Evolutionary conservation across 306 rosid species (phyloP).

Genomic region (Ammopiptanthus mongolicus): DNA sequence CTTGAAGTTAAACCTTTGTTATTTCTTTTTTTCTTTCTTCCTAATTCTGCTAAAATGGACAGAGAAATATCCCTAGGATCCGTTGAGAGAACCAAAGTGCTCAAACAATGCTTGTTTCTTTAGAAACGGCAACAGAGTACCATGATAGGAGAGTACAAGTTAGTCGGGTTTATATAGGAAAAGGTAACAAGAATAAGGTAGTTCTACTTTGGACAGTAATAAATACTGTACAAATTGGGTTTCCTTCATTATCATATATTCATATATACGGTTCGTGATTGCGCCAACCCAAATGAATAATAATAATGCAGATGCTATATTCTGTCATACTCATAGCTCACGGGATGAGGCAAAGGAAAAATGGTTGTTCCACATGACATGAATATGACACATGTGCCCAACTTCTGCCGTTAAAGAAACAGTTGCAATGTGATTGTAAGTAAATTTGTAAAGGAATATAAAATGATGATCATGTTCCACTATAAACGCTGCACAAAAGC

Average conservation of each 20-base stretch:
- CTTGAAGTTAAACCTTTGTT: background rate
- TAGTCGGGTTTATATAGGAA: slow-evolving; percentile 32
- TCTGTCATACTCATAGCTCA: slow-evolving; percentile 20
- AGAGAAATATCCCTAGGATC: background rate
- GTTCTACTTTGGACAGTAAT: background rate
- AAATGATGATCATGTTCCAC: too few species aligned
- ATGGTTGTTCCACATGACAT: slow-evolving; percentile 11
- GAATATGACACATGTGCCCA: slow-evolving; percentile 15
- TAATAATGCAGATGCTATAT: slow-evolving; percentile 11
- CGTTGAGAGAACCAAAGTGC: background rate
- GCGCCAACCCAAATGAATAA: slow-evolving; percentile 13
- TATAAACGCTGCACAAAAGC: too few species aligned
- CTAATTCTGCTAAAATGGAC: background rate
- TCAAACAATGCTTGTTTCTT: slow-evolving; percentile 12
- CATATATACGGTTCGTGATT: background rate
- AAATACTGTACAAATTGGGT: background rate
- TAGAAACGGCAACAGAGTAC: slow-evolving; percentile 2
- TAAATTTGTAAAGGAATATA: too few species aligned
- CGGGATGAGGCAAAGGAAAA: slow-evolving; percentile 18
- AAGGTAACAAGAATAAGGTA: background rate
- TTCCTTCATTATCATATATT: background rate
- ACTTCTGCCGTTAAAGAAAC: background rate
- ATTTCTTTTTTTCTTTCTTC: background rate
- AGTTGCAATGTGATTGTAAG: background rate
- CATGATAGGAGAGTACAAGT: background rate